Conservation (phyloP, 176 grass and related monocot species). For the Thinopyrum elongatum region DNA sequence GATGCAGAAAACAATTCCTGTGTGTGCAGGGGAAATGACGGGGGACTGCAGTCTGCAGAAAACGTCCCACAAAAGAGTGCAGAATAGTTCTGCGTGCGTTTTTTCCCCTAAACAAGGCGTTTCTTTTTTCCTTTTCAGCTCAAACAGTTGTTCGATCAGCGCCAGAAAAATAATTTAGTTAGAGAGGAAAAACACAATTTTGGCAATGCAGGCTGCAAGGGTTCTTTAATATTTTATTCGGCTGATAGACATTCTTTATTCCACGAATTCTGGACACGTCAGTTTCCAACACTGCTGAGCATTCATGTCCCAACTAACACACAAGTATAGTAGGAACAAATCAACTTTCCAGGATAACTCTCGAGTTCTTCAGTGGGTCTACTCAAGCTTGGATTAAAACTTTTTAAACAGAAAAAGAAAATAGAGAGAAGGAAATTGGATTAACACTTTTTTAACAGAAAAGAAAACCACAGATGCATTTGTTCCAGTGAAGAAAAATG, state of each 20-base stretch:
- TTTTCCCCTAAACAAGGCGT: too few species aligned
- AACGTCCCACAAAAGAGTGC: not conserved
- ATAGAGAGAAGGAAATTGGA: too few species aligned
- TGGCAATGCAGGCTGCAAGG: not conserved
- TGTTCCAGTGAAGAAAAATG: not conserved
- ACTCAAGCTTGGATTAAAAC: too few species aligned
- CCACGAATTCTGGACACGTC: not conserved
- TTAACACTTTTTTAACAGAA: too few species aligned
- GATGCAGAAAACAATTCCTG: too few species aligned
- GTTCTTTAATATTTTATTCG: not conserved
- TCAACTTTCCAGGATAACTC: constrained; percentile 1
- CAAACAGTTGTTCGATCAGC: not conserved
- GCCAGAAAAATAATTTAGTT: not conserved
- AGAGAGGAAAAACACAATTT: not conserved
- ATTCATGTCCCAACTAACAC: constrained; percentile 17
- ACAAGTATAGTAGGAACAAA: not conserved
- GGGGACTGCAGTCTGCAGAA: too few species aligned
- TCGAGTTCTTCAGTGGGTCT: too few species aligned
- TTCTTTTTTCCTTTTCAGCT: not conserved
- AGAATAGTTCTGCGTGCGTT: too few species aligned
- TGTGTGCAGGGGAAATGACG: not conserved
- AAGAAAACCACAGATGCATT: not conserved
- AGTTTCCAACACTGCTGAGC: not conserved
- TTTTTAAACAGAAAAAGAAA: too few species aligned
- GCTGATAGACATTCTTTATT: not conserved